A percentile compares a stretch with the other conserved stretches of the same genome.
These are phyloP conservation scores for Acanthamoeba quina DNA, from an alignment of 208 protist genomes.

Conservation along the genomic window DNA sequence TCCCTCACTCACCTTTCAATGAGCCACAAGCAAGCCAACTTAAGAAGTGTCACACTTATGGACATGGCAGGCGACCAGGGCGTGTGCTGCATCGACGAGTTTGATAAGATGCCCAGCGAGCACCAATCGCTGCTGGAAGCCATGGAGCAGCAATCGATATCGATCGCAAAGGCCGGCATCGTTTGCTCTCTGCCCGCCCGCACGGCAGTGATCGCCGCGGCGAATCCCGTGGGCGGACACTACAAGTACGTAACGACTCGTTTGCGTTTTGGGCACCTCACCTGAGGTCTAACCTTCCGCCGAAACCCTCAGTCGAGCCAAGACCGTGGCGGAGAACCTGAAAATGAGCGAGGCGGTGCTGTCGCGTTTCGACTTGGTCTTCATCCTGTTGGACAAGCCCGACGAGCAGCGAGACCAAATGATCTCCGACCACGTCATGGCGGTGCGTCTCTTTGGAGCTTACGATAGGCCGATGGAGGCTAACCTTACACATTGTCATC, in stretches of 20 bases:
- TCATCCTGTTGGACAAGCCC: slow-evolving; percentile 95
- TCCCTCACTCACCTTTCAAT: slow-evolving; percentile 78
- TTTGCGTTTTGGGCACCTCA: background rate
- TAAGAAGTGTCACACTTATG: too few species aligned
- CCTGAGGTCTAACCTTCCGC: background rate
- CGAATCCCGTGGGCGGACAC: slow-evolving; percentile 97
- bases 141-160: slow-evolving; percentile 99
- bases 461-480: background rate
- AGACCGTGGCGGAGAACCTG: slow-evolving; percentile 97
- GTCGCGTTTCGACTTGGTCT: slow-evolving; percentile 99
- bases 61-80: slow-evolving; percentile 94
- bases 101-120: slow-evolving; percentile 99
- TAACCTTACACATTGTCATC: background rate
- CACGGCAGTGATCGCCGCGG: slow-evolving; percentile 97
- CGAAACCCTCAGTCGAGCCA: slow-evolving; percentile 87
- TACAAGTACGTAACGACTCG: slow-evolving; percentile 85
- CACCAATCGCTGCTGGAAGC: slow-evolving; percentile 99
- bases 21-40: background rate
- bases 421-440: slow-evolving; percentile 97
- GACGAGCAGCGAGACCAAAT: slow-evolving; percentile 88
- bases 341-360: slow-evolving; percentile 96
- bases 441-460: slow-evolving; percentile 74
- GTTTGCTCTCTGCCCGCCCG: slow-evolving; percentile 97
- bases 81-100: slow-evolving; percentile 99
- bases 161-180: slow-evolving; percentile 98